phyloP scores from a whole-genome alignment of 805 yeast genomes.

The Metschnikowia sp. region DNA sequence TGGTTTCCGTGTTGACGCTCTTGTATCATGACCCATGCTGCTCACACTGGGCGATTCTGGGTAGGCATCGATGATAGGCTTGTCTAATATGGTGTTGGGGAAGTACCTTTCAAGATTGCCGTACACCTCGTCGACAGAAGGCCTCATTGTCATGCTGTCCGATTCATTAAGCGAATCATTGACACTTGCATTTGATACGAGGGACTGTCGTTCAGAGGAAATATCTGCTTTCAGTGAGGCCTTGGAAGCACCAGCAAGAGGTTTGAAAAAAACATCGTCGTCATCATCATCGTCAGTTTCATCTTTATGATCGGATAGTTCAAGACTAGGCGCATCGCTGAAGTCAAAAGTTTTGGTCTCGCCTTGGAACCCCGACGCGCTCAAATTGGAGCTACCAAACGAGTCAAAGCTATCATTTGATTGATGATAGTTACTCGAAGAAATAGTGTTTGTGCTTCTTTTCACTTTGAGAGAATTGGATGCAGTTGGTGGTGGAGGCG shows the following conservation, averaged over 20 bases:
- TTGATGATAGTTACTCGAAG: conserved; percentile 6
- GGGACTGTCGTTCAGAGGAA: too few relatives aligned
- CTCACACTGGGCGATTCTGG: conserved; percentile 46
- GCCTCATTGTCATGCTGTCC: conserved; percentile 65
- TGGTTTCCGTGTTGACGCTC: conserved; percentile 18
- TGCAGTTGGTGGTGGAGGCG: conserved; percentile 62
- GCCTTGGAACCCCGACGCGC: conserved; percentile 32
- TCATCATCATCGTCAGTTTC: conserved; percentile 5
- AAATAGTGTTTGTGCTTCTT: conserved; percentile 7
- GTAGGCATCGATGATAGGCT: conserved; percentile 78
- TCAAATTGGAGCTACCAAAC: conserved; percentile 9
- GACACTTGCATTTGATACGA: too few relatives aligned
- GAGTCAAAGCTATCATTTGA: conserved; percentile 14
- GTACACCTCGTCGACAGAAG: conserved; percentile 91
- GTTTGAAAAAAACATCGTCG: conserved; percentile 15
- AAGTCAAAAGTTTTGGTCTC: conserved; percentile 69
- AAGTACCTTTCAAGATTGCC: conserved; percentile 88
- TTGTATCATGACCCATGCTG: conserved; percentile 6
- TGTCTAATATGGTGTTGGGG: conserved; percentile 89
- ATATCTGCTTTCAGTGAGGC: too few relatives aligned
- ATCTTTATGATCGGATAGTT: background rate
- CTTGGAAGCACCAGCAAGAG: background rate
- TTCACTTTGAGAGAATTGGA: conserved; percentile 14
- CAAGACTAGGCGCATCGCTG: conserved; percentile 58
- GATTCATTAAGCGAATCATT: background rate